These are phyloP conservation scores for Nemania serpens DNA, from an alignment of 2,329 filamentous ascomycete species.

Conservation along the genomic window DNA sequence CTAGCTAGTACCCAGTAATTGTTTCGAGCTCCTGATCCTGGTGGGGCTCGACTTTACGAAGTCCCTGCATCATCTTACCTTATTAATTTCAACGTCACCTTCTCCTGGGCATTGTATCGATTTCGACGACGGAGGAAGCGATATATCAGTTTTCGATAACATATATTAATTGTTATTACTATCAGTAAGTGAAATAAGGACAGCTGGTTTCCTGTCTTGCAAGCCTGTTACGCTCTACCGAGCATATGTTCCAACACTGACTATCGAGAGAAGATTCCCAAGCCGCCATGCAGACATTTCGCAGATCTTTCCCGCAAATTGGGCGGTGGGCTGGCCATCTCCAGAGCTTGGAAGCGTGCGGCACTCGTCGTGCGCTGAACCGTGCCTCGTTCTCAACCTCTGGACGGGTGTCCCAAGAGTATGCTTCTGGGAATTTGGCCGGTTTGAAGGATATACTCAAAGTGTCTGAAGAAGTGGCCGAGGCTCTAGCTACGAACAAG, in stretches of 20 bases:
- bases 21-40: too few relatives aligned
- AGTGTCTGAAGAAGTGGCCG: conserved; percentile 80
- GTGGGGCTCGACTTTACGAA: too few relatives aligned
- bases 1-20: too few relatives aligned
- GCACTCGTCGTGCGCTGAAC: conserved; percentile 1
- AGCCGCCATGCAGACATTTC: conserved; percentile 27
- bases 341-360: conserved; percentile 2
- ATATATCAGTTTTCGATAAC: neutral
- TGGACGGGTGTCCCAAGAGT: conserved; percentile 13
- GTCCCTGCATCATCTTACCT: neutral
- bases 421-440: conserved; percentile 29
- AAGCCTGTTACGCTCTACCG: neutral
- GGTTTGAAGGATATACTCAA: conserved; percentile 58
- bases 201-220: neutral
- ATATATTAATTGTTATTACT: neutral
- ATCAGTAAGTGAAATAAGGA: neutral
- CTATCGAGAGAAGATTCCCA: neutral
- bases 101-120: too few relatives aligned
- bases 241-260: neutral
- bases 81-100: neutral
- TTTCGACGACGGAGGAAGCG: too few relatives aligned
- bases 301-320: conserved; percentile 19
- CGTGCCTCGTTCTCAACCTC: conserved; percentile 26
- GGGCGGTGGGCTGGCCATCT: conserved; percentile 13
- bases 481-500: conserved; percentile 73